Evolutionary conservation across 768 basidiomycete genomes (phyloP), one percentile per base, ranked within the genome.

Genomic region (Podaxis rugospora): DNA sequence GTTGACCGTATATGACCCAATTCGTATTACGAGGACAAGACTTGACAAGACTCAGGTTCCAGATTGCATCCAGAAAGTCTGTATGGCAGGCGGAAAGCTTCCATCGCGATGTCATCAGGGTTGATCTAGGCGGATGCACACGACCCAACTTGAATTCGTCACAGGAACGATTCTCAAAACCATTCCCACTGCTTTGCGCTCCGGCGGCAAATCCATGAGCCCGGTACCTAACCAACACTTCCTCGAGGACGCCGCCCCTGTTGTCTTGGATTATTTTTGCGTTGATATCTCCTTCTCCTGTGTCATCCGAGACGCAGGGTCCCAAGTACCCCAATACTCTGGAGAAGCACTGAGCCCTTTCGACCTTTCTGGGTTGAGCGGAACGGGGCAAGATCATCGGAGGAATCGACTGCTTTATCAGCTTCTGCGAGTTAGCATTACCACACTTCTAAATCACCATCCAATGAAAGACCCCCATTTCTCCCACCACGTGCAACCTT

Each of bases 81-180:
- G 57, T 42, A 21, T 59, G 57, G 44, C 57, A 54, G 57, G 37
- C 14, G 9, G 18, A 10, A 21, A 16, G 39, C 50, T 59, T 51
- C 57, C 57, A 51, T 59, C 57, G 36, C 39, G 57, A 59, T 59
- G 50, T 58, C 49, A 51, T 58, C 46, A 58, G 57, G 57, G 57
- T 27, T 58, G 57, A 58, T 58, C 46, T 58, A 16, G 52, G 32
- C 44, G 40, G 54, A 59, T 42, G 49, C 39, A 55, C 37, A 59
- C 53, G 57, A 42, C 55, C 4, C 25, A 56, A n/a, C 25, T 21
- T 35, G 23, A 42, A 63, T 69, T 71, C 74, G 75, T 76, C 75
- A 76, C 74, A 75, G 74, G 74, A 69, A 75, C 74, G 66, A 62
- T 35, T 49, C 63, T 56, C 62, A 56, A 56, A 69, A 74, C 74